phyloP scores from a whole-genome alignment of 164 flowering plant genomes.

The Kalanchoe fedtschenkoi region DNA sequence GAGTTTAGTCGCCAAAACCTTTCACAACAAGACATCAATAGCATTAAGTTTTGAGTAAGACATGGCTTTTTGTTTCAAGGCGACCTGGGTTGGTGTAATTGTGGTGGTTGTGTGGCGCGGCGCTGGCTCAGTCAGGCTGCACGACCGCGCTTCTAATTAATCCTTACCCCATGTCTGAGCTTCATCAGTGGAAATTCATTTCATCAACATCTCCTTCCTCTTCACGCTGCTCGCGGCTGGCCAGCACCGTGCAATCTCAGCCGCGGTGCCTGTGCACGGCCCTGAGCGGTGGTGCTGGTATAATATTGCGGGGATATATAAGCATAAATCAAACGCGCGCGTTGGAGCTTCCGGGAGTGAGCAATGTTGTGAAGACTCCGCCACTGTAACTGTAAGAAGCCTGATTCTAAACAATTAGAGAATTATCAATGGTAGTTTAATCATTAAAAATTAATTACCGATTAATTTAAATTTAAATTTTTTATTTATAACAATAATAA shows the following conservation, averaged over 20 bases:
- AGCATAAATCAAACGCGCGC: slow-evolving; percentile 1
- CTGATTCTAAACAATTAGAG: too few relatives aligned
- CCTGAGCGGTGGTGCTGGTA: slow-evolving; percentile 23
- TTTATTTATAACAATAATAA: too few relatives aligned
- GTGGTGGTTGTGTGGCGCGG: slow-evolving; percentile 11
- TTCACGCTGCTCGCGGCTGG: slow-evolving; percentile 39
- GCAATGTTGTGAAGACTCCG: slow-evolving; percentile 5
- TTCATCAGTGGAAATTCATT: slow-evolving; percentile 38
- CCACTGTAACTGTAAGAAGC: slow-evolving; percentile 1
- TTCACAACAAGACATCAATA: background rate
- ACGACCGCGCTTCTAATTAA: slow-evolving; percentile 15
- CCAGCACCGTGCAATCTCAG: slow-evolving; percentile 21
- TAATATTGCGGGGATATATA: slow-evolving; percentile 8
- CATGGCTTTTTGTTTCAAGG: slow-evolving; percentile 6
- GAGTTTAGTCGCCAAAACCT: background rate
- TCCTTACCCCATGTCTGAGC: slow-evolving; percentile 34
- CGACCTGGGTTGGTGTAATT: slow-evolving; percentile 2
- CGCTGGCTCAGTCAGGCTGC: slow-evolving; percentile 27
- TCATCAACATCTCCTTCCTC: slow-evolving; percentile 39
- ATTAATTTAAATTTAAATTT: too few relatives aligned
- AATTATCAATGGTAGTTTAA: too few relatives aligned
- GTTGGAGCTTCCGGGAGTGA: background rate
- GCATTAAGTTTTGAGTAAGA: background rate
- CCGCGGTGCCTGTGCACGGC: slow-evolving; percentile 40
- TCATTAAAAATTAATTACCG: too few relatives aligned